phyloP scores from a whole-genome alignment of 306 rosid species.

The Rosa lucieae region DNA sequence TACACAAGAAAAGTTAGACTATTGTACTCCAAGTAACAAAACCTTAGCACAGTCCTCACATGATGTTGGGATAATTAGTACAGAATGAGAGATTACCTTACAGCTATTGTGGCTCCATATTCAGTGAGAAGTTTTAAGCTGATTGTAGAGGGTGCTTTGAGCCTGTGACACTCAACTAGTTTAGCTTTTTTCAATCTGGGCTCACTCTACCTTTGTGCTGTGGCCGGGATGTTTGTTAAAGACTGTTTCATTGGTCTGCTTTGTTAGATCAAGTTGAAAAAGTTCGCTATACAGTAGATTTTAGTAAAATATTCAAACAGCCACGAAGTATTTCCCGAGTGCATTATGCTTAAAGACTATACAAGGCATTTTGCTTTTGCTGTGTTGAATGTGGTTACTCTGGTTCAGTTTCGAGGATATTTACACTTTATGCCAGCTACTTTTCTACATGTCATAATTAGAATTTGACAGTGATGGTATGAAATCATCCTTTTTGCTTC shows the following conservation, averaged over 20 bases:
- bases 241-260: slow-evolving; percentile 8
- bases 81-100: background rate
- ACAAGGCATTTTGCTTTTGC: background rate
- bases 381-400: background rate
- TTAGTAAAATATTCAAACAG: background rate
- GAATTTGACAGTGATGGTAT: background rate
- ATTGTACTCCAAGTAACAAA: background rate
- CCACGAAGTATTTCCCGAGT: background rate
- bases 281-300: background rate
- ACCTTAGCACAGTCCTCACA: background rate
- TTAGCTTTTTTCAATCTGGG: background rate
- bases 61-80: background rate
- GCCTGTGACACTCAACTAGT: background rate
- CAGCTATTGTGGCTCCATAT: background rate
- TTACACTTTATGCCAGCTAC: background rate
- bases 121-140: background rate
- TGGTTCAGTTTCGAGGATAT: background rate
- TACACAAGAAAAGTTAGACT: background rate
- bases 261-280: background rate
- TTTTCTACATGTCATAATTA: background rate
- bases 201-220: background rate
- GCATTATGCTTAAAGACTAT: background rate
- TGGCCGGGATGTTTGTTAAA: background rate
- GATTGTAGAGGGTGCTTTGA: background rate
- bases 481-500: background rate